phyloP scores from a whole-genome alignment of 1,284 basidiomycete genomes.

The Papiliotrema laurentii region DNA sequence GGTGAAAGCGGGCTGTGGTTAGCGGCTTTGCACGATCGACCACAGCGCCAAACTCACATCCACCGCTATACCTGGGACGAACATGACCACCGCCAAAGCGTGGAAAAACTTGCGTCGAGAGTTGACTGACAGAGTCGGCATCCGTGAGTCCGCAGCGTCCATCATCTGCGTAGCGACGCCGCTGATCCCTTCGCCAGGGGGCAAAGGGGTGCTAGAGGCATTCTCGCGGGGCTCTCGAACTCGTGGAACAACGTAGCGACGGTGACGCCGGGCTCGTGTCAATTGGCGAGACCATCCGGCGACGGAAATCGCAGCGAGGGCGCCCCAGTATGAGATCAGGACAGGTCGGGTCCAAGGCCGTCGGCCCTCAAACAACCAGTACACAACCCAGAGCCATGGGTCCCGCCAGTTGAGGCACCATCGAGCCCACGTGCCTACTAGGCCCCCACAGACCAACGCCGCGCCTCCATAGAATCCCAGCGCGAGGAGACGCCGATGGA shows the following conservation, averaged over 20 bases:
- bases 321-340: slow-evolving; percentile 79
- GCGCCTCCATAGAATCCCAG: slow-evolving; percentile 79
- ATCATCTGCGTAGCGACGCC: slow-evolving; percentile 68
- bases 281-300: slow-evolving; percentile 90
- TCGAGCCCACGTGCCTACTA: slow-evolving; percentile 88
- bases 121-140: slow-evolving; percentile 86
- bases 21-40: no score
- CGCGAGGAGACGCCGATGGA: slow-evolving; percentile 79
- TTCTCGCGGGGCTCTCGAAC: background rate
- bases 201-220: background rate
- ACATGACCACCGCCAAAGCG: slow-evolving; percentile 90
- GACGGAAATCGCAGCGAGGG: slow-evolving; percentile 74
- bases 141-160: slow-evolving; percentile 78
- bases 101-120: slow-evolving; percentile 98
- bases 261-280: slow-evolving; percentile 64
- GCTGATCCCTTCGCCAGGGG: slow-evolving; percentile 2
- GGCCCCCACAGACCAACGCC: slow-evolving; percentile 69
- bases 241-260: slow-evolving; percentile 34
- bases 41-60: slow-evolving; percentile 74
- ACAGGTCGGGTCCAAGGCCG: slow-evolving; percentile 76
- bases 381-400: slow-evolving; percentile 83
- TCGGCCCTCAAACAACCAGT: slow-evolving; percentile 69
- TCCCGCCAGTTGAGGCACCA: slow-evolving; percentile 81
- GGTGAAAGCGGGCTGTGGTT: slow-evolving; percentile 80
- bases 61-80: slow-evolving; percentile 83